phyloP scores from a whole-genome alignment of 495 filamentous ascomycete genomes.

The Hypoxylon intermedium region DNA sequence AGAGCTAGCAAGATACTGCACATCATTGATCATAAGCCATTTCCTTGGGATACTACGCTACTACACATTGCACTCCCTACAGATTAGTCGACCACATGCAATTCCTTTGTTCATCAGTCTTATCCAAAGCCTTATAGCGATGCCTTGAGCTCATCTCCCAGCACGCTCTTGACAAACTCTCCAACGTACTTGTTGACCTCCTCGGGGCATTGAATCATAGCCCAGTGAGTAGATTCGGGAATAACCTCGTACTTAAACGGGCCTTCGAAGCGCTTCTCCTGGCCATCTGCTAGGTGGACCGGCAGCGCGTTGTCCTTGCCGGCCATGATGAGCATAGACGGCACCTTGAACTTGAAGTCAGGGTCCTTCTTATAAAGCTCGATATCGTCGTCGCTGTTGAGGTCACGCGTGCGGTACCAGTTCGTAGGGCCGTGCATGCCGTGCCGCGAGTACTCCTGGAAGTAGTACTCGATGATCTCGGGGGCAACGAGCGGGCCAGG shows the following conservation, averaged over 20 bases:
- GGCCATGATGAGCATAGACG: slow-evolving; percentile 77
- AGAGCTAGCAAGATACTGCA: no score
- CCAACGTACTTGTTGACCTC: slow-evolving; percentile 54
- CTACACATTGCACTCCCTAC: no score
- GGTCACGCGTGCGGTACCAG: slow-evolving; percentile 78
- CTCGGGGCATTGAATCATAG: slow-evolving; percentile 67
- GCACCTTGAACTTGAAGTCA: slow-evolving; percentile 63
- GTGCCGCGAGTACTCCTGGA: slow-evolving; percentile 68
- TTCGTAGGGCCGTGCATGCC: slow-evolving; percentile 81
- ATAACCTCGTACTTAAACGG: slow-evolving; percentile 63
- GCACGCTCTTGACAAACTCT: slow-evolving; percentile 47
- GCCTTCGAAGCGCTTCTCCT: slow-evolving; percentile 69
- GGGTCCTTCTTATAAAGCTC: slow-evolving; percentile 43
- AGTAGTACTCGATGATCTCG: slow-evolving; percentile 80
- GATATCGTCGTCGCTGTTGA: slow-evolving; percentile 80
- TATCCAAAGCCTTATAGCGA: slow-evolving; percentile 18
- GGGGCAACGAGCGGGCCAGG: slow-evolving; percentile 63
- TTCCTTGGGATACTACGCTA: no score
- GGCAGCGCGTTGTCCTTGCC: slow-evolving; percentile 71
- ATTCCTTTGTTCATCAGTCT: not conserved
- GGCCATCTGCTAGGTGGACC: slow-evolving; percentile 68
- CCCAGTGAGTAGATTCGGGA: slow-evolving; percentile 70
- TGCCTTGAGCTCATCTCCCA: slow-evolving; percentile 39
- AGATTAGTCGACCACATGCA: no score
- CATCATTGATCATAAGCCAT: no score